phyloP scores from a whole-genome alignment of 192 early-diverging fungal species.

The Glomus cerebriforme region DNA sequence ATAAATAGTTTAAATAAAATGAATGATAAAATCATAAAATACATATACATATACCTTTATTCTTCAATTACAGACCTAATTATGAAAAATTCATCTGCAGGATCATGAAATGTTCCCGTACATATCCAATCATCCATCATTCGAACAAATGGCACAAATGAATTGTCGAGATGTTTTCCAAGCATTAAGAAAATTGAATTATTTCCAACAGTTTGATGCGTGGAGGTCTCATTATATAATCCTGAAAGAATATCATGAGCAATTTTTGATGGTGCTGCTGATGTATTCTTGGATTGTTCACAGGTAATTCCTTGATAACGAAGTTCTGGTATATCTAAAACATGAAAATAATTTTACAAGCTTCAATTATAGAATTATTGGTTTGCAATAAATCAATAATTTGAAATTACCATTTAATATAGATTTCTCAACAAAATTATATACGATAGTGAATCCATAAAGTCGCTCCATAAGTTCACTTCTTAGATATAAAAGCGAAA shows the following conservation, averaged over 20 bases:
- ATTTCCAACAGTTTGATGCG: conserved; percentile 20
- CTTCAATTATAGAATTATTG: neutral
- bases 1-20: neutral
- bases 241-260: conserved; percentile 8
- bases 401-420: conserved; percentile 22
- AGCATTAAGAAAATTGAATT: conserved; percentile 14
- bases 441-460: conserved; percentile 21
- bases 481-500: conserved; percentile 37
- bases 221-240: conserved; percentile 7
- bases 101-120: conserved; percentile 38
- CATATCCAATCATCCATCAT: conserved; percentile 48
- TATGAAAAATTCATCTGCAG: conserved; percentile 40
- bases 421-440: conserved; percentile 19
- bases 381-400: neutral
- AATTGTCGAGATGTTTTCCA: conserved; percentile 26
- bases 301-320: neutral
- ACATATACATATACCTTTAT: neutral
- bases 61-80: conserved; percentile 9
- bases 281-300: neutral
- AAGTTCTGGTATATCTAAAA: conserved; percentile 11
- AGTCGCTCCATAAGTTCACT: conserved; percentile 12
- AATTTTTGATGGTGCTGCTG: neutral
- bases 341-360: neutral
- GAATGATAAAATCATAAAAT: too few species aligned
- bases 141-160: conserved; percentile 34